Conservation (phyloP, 163 green algal genomes). For the Botryococcus braunii region DNA sequence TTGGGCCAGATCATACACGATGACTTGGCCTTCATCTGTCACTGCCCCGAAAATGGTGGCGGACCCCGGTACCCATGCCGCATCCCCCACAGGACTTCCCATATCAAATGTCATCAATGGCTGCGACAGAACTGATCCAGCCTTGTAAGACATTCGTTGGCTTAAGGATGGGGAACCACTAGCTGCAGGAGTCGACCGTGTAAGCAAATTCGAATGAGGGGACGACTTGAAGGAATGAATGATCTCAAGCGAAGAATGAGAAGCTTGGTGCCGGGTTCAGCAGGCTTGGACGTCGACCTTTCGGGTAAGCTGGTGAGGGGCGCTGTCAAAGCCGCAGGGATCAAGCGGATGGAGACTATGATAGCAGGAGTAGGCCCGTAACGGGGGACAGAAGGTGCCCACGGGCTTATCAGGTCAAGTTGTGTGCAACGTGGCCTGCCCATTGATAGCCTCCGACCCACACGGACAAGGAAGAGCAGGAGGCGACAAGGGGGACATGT, state of each 20-base stretch:
- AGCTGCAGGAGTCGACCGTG: neutral
- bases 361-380: no score
- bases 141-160: neutral
- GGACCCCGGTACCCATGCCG: conserved; percentile 81
- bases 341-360: no score
- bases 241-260: neutral
- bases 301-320: no score
- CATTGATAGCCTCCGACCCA: no score
- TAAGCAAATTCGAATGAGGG: neutral
- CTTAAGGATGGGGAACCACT: neutral
- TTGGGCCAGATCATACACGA: conserved; percentile 76
- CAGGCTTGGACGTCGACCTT: neutral
- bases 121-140: conserved; percentile 7
- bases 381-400: no score
- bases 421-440: no score
- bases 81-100: conserved; percentile 68
- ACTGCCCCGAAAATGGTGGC: conserved; percentile 78
- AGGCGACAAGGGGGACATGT: no score
- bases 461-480: no score
- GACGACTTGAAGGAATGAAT: neutral
- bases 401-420: no score
- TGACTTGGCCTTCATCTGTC: conserved; percentile 69
- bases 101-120: conserved; percentile 78
- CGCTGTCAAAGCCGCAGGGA: no score
- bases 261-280: neutral